Percentiles rank a stretch among this genome's conserved stretches.
These are phyloP conservation scores for Euphorbia celastroides DNA, from an alignment of 441 rosid genomes.

Conservation along the genomic window DNA sequence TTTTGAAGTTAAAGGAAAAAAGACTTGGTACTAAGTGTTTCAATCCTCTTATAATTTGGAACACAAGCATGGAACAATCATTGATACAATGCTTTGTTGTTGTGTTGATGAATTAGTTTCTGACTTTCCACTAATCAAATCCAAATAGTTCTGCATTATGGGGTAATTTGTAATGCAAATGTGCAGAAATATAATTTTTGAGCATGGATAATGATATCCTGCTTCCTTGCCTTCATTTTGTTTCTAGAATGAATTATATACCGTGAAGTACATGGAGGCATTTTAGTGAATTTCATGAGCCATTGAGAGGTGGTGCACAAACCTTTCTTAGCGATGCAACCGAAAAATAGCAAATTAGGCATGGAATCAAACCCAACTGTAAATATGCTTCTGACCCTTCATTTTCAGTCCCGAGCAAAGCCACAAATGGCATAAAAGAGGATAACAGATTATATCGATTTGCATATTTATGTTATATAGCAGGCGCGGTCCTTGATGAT, in stretches of 20 bases:
- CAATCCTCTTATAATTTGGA: not conserved
- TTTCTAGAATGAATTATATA: not conserved
- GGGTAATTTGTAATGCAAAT: not conserved
- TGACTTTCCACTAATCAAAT: not conserved
- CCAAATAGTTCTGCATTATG: not conserved
- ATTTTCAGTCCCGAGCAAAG: not conserved
- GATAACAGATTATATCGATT: not conserved
- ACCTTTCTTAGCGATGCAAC: too few relatives aligned
- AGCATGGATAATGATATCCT: not conserved
- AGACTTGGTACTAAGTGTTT: not conserved
- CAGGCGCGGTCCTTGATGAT: not conserved
- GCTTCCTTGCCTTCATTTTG: not conserved
- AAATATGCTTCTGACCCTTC: not conserved
- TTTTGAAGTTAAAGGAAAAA: not conserved
- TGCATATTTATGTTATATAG: not conserved
- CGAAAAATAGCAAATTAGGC: too few relatives aligned
- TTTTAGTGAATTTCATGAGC: not conserved
- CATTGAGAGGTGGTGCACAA: not conserved
- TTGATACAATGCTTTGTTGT: not conserved
- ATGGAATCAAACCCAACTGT: not conserved
- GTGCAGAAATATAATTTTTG: not conserved
- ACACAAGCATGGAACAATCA: not conserved
- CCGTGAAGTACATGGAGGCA: not conserved
- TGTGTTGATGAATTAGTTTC: not conserved
- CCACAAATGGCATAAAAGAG: not conserved